Conservation (phyloP, 2,329 filamentous ascomycete species). For the Aspergillus sp. region DNA sequence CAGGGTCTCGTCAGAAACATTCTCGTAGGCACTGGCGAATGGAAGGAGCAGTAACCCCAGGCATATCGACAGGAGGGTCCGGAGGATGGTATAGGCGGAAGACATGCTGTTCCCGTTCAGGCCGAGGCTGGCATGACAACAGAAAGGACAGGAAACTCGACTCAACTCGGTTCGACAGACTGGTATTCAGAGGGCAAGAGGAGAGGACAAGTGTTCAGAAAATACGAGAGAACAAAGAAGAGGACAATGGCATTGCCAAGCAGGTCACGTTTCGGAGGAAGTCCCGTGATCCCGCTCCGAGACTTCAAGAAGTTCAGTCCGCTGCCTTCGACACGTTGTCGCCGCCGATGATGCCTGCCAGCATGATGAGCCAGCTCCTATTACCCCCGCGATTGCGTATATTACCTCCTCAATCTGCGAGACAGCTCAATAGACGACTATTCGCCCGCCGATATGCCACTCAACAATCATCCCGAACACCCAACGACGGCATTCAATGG, state of each 20-base stretch:
- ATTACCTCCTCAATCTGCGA: slow-evolving; percentile 15
- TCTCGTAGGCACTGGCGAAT: slow-evolving; percentile 41
- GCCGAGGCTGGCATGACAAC: slow-evolving; percentile 2
- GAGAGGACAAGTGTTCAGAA: too few species aligned
- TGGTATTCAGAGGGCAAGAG: too few species aligned
- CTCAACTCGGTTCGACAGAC: too few species aligned
- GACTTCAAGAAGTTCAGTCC: too few species aligned
- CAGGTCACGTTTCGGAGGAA: slow-evolving; percentile 6
- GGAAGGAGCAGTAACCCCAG: slow-evolving; percentile 17
- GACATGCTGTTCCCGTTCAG: slow-evolving; percentile 13
- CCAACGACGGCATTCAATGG: slow-evolving; percentile 13
- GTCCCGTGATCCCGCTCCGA: slow-evolving; percentile 3
- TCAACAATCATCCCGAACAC: slow-evolving; percentile 13
- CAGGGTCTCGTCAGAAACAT: slow-evolving; percentile 67
- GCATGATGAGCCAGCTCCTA: slow-evolving; percentile 18
- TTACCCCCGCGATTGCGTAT: slow-evolving; percentile 22
- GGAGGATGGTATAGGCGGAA: slow-evolving; percentile 19
- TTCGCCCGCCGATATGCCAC: slow-evolving; percentile 22
- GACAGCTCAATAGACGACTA: slow-evolving; percentile 17
- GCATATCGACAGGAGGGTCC: slow-evolving; percentile 17
- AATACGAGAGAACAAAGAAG: too few species aligned
- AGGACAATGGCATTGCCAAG: neutral
- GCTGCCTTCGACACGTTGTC: neutral
- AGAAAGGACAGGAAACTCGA: too few species aligned
- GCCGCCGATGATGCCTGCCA: neutral